Conservation (phyloP, 23 red algal species). For the Gracilaria gracilis region DNA sequence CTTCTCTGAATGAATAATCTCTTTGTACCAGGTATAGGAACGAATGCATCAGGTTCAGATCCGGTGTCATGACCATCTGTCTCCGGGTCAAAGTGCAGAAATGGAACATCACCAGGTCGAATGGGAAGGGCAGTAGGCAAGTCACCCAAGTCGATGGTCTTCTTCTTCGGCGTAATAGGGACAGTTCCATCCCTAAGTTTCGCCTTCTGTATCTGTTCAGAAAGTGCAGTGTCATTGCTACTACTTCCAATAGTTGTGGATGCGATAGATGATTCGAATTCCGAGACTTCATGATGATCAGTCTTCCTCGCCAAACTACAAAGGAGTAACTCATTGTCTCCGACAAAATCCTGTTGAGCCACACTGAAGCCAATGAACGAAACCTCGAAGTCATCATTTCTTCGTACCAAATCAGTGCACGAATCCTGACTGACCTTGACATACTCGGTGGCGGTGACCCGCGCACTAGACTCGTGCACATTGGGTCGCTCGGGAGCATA, state of each 20-base stretch:
- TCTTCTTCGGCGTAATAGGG: slow-evolving; percentile 4
- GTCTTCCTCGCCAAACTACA: slow-evolving; percentile 37
- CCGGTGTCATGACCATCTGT: slow-evolving; percentile 47
- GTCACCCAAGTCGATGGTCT: neutral
- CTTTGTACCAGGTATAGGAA: slow-evolving; percentile 41
- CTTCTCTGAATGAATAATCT: slow-evolving; percentile 42
- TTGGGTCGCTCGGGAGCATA: slow-evolving; percentile 43
- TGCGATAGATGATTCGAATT: neutral
- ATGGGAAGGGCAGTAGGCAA: slow-evolving; percentile 32
- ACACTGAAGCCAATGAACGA: slow-evolving; percentile 43
- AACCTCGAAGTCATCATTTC: slow-evolving; percentile 45
- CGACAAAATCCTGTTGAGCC: slow-evolving; percentile 26
- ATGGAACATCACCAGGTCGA: slow-evolving; percentile 13
- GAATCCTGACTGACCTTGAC: slow-evolving; percentile 34
- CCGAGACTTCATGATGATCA: slow-evolving; percentile 19
- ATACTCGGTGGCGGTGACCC: slow-evolving; percentile 32
- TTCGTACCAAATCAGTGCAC: slow-evolving; percentile 27
- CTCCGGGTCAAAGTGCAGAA: slow-evolving; percentile 45
- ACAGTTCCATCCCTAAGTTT: neutral
- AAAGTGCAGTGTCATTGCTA: neutral
- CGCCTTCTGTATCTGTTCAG: neutral
- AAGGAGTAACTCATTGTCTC: slow-evolving; percentile 45
- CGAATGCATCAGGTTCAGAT: slow-evolving; percentile 13
- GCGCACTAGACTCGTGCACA: neutral
- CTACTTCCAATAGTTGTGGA: neutral